These are phyloP conservation scores for Colletotrichum truncatum DNA, from an alignment of 2,329 filamentous ascomycete genomes.

Conservation along the genomic window DNA sequence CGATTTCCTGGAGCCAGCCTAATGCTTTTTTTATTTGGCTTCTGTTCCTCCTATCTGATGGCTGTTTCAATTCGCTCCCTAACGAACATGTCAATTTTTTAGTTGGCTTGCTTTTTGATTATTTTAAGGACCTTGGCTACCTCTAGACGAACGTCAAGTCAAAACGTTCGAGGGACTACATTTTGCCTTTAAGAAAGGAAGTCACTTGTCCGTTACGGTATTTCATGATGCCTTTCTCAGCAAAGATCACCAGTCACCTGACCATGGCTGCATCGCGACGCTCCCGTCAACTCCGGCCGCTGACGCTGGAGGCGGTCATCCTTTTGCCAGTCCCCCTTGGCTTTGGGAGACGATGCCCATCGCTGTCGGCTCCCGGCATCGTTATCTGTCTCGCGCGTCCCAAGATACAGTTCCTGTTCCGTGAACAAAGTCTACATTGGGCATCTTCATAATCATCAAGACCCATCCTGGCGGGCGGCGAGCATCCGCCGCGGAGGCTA, in stretches of 20 bases:
- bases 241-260: neutral
- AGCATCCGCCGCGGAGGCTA: slow-evolving; percentile 14
- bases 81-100: slow-evolving; percentile 9
- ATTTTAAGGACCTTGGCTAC: neutral
- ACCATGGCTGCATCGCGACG: neutral
- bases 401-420: neutral
- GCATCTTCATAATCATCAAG: neutral
- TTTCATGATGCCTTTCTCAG: neutral
- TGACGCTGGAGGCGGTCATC: neutral
- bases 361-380: neutral
- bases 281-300: neutral
- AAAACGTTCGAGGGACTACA: too few species aligned
- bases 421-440: neutral
- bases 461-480: slow-evolving; percentile 26
- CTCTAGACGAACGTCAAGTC: neutral
- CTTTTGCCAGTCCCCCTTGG: neutral
- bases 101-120: neutral
- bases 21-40: neutral
- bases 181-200: too few species aligned
- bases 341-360: neutral
- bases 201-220: too few species aligned
- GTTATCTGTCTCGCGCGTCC: neutral
- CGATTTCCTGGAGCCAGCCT: neutral
- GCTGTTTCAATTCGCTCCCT: slow-evolving; percentile 6
- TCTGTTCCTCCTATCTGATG: neutral